A percentile compares a stretch with the other conserved stretches of the same genome.
phyloP scores from a whole-genome alignment of 2,329 filamentous ascomycete genomes.

The Periglandula ipomoeae region DNA sequence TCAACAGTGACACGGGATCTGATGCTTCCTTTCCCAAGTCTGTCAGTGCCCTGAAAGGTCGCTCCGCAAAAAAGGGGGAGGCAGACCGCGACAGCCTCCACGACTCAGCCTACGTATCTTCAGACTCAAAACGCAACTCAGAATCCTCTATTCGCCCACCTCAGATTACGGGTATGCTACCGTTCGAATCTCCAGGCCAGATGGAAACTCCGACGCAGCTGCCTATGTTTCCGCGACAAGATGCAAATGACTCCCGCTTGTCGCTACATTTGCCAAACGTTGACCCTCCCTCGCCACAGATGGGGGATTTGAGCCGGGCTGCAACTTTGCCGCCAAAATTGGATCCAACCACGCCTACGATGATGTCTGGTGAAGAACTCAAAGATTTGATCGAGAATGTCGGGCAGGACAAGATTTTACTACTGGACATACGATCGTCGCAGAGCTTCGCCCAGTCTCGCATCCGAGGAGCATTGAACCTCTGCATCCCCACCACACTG shows the following conservation, averaged over 20 bases:
- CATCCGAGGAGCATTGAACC: slow-evolving; percentile 73
- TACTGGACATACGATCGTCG: slow-evolving; percentile 80
- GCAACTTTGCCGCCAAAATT: slow-evolving; percentile 44
- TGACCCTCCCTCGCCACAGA: slow-evolving; percentile 27
- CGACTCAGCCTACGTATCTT: slow-evolving; percentile 46
- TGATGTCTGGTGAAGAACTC: slow-evolving; percentile 47
- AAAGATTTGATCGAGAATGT: slow-evolving; percentile 43
- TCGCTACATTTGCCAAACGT: slow-evolving; percentile 41
- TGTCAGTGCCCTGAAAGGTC: slow-evolving; percentile 13
- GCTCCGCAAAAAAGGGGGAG: slow-evolving; percentile 28
- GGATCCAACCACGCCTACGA: slow-evolving; percentile 35
- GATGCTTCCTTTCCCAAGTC: slow-evolving; percentile 23
- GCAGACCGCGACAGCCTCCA: slow-evolving; percentile 35
- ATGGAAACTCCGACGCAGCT: slow-evolving; percentile 17
- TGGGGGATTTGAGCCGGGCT: slow-evolving; percentile 22
- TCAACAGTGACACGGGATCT: slow-evolving; percentile 33
- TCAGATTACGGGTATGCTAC: slow-evolving; percentile 31
- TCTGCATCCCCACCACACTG: slow-evolving; percentile 91
- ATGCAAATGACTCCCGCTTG: slow-evolving; percentile 45
- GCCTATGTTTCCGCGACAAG: slow-evolving; percentile 29
- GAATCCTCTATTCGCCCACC: slow-evolving; percentile 34
- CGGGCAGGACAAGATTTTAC: slow-evolving; percentile 40
- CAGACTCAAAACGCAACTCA: slow-evolving; percentile 44
- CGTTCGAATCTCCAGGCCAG: slow-evolving; percentile 29
- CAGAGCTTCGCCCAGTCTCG: slow-evolving; percentile 71